Base-by-base conservation (phyloP, 257 asterid species). In the Plantago major region DNA sequence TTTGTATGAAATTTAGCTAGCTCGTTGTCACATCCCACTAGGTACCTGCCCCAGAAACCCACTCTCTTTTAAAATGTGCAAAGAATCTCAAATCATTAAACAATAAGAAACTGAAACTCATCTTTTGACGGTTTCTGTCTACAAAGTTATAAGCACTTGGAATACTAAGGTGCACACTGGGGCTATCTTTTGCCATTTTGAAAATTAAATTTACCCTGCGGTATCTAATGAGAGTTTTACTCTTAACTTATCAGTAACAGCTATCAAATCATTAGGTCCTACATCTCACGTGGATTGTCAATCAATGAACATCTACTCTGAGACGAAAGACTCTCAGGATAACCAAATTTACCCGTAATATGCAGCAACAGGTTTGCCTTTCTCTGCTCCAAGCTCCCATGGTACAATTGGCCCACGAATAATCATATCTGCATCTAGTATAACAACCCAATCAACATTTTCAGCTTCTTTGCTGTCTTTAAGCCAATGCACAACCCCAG, bases 381-480 rank as follows among this genome's bases (percentile, higher is more conserved):
- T 85, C 90, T 87, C 95, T n/a, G 95, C 97, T 40, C 99, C 99
- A 67, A 93, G 89, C 80, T 93, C 96, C 99, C 99, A 93, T 2
- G 99, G 99, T 42, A 93, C 43, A 13, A 93, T 89, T 11, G 97
- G 95, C 17, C 99, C 97, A 65, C 99, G 91, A 44, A 89, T 69
- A 30, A 93, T 85, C 99, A 76, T 76, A 71, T 93, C 99, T 9
- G 99, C 97, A 45, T 93, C 99, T 46, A 93, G 79, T 66, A 93
- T 85, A 40, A 93, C 88, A 19, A 93, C 96, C 99, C 97, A 93
- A 71, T 93, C 99, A 45, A 93, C 99, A 70, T 93, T 83, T 19
- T 87, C 78, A 12, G 99, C 96, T 42, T 93, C 97, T 71, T 80
- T 77, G 70, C 99, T 89, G 73, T 89, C 75, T 72, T 85, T 66